These are phyloP conservation scores for Sugiyamaella paludigena DNA, from an alignment of 1,139 yeast genomes.

Conservation along the genomic window DNA sequence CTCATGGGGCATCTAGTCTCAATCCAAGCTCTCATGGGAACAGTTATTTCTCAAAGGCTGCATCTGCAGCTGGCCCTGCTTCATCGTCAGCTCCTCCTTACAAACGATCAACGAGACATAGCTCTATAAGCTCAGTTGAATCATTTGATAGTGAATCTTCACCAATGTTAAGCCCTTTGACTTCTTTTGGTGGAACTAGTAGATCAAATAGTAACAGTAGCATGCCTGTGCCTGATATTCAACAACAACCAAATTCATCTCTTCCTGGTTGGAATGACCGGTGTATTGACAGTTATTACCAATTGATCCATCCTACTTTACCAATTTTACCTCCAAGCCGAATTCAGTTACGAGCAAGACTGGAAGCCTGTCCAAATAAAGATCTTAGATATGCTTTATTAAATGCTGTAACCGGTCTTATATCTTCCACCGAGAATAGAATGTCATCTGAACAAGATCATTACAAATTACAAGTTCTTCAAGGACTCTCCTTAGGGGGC, in stretches of 20 bases:
- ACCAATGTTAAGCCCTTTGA: conserved; percentile 3
- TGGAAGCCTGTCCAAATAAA: conserved; percentile 29
- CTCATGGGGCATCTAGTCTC: not conserved
- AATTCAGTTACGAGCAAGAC: conserved; percentile 33
- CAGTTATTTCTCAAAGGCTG: conserved; percentile 19
- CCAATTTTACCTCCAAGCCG: conserved; percentile 41
- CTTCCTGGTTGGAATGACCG: conserved; percentile 36
- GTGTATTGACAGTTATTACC: conserved; percentile 40
- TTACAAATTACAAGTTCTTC: conserved; percentile 10
- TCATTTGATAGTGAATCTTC: conserved; percentile 16
- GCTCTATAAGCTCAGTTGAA: conserved; percentile 21
- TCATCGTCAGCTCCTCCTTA: conserved; percentile 8
- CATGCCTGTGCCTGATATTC: conserved; percentile 6
- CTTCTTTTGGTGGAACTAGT: not conserved
- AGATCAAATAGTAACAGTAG: conserved; percentile 6
- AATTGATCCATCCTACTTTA: conserved; percentile 40
- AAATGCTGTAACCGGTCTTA: conserved; percentile 27
- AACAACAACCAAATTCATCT: not conserved
- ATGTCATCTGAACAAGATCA: conserved; percentile 4
- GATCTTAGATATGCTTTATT: conserved; percentile 27
- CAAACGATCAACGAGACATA: conserved; percentile 17
- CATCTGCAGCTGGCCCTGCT: conserved; percentile 9
- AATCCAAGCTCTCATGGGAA: conserved; percentile 11
- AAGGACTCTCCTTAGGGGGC: conserved; percentile 7
- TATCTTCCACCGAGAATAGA: conserved; percentile 13